phyloP scores from a whole-genome alignment of 805 yeast species.

The Teunomyces pallodes region DNA sequence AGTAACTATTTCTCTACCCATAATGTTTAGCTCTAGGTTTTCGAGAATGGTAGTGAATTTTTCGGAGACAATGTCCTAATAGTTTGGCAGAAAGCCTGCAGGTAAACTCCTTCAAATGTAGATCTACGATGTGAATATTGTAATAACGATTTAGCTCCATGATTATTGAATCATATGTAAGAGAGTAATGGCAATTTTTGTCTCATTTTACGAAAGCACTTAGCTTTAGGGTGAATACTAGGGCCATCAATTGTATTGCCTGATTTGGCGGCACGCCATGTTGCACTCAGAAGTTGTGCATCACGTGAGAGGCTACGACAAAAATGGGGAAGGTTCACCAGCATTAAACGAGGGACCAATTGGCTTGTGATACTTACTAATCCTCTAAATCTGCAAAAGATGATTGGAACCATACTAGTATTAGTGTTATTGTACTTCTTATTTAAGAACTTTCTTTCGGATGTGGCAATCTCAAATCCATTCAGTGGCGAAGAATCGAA shows the following conservation, averaged over 20 bases:
- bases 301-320: constrained; percentile 1
- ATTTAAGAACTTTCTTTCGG: constrained; percentile 24
- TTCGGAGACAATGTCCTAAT: not conserved
- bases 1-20: constrained; percentile 45
- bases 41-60: not conserved
- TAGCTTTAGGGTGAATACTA: too few species aligned
- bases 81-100: not conserved
- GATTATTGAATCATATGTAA: too few species aligned
- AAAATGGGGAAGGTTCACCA: not conserved
- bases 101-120: too few species aligned
- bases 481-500: constrained; percentile 20
- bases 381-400: constrained; percentile 2
- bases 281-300: not conserved
- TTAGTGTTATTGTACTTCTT: constrained; percentile 30
- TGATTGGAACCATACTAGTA: constrained; percentile 30
- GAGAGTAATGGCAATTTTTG: too few species aligned
- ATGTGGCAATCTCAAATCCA: constrained; percentile 32
- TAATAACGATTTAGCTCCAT: too few species aligned
- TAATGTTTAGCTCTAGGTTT: constrained; percentile 3
- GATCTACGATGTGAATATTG: too few species aligned
- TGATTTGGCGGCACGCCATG: not conserved
- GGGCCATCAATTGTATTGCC: not conserved
- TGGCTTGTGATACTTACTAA: not conserved
- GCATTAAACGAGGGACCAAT: not conserved
- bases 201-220: too few species aligned